Percentiles rank a stretch among this genome's conserved stretches.
These are phyloP conservation scores for Termitomyces sp. DNA, from an alignment of 768 basidiomycete genomes.

Conservation along the genomic window DNA sequence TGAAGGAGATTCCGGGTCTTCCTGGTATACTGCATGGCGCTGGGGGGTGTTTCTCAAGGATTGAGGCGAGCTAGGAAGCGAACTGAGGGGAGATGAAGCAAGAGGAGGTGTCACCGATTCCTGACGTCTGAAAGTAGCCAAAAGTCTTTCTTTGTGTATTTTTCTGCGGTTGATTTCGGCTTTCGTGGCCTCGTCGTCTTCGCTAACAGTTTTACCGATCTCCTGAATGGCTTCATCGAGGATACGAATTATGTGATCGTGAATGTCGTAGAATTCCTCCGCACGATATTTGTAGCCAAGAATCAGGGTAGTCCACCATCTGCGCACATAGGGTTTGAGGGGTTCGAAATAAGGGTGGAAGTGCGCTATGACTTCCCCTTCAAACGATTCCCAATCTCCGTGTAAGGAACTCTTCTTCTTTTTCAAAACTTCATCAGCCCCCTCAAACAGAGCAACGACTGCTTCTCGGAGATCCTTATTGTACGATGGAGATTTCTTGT, in stretches of 20 bases:
- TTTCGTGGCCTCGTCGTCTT: not conserved
- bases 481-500: not conserved
- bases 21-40: not conserved
- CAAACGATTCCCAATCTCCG: not conserved
- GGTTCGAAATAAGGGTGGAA: not conserved
- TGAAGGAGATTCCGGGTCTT: too few species aligned
- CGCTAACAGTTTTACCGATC: not conserved
- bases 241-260: not conserved
- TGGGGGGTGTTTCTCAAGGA: not conserved
- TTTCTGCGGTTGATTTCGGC: not conserved
- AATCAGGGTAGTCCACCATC: conserved; percentile 4
- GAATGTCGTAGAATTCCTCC: conserved; percentile 1
- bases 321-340: not conserved
- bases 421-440: not conserved
- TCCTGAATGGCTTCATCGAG: not conserved
- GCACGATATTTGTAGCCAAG: not conserved
- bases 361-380: not conserved
- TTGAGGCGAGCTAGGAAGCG: not conserved
- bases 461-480: not conserved
- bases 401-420: not conserved
- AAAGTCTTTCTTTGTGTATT: not conserved
- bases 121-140: not conserved
- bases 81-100: too few species aligned
- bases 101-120: not conserved
- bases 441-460: not conserved